Base-by-base conservation (phyloP, 2,329 filamentous ascomycete species). In the Monilinia aucupariae region DNA sequence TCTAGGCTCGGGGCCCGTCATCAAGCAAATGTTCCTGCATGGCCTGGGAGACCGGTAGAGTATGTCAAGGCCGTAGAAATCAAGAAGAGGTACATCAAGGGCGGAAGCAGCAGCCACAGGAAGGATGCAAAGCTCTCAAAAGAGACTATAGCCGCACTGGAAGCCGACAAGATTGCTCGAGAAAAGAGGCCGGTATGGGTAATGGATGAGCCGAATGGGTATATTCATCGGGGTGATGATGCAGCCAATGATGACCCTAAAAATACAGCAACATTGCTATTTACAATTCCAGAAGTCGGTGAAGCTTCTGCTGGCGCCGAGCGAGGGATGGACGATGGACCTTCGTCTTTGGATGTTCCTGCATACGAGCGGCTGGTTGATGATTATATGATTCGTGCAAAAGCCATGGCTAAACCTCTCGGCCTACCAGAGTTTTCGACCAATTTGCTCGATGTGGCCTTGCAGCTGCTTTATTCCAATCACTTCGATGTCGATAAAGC, bases 101-200 rank as follows among this genome's bases (percentile, higher is more conserved):
- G 79, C 50, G 77, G 80, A 20, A 78, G 78, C 59, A 51, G 47
- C 37, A 47, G 49, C 20, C 83, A 87, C 64, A 91, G 91, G 74
- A 92, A 90, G 72, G 88, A 91, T 64, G 79, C 82, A 45, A 94
- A 92, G 70, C 76, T 88, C 51, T 86, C 88, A 32, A 96, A 94
- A 74, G 92, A 96, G 69, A 85, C 87, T 0, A 79, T 89, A 61
- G 89, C 90, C 43, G 87, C 88, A 2, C 79, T 92, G 8, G 93
- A 97, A 75, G 88, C 88, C 9, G 91, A 97, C 68, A 92, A 90
- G 69, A 81, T 86, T 48, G 85, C 87, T 68, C 86, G 87, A 65
- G 91, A 92, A 62, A 91, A 88, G 67, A 87, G 92, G 25, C 93
- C 93, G 0, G 94, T 92, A 75, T 97, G 92, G 91, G 83, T 97